These are phyloP conservation scores for Fagopyrum tataricum DNA, from an alignment of 148 eudicot species.

Conservation along the genomic window DNA sequence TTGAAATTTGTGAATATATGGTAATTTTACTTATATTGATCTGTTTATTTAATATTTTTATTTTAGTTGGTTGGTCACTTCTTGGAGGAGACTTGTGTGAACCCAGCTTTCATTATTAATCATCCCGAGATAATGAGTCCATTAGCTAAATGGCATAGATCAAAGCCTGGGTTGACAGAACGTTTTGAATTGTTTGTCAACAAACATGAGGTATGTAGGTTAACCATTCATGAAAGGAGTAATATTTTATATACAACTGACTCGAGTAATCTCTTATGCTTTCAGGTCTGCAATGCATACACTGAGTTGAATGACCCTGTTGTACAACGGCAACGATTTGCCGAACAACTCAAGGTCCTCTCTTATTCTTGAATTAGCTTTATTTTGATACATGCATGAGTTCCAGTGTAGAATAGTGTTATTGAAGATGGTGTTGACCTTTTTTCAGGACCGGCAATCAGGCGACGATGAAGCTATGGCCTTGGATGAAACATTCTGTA, in stretches of 20 bases:
- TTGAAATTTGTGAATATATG: too few relatives aligned
- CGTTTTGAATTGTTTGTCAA: constrained; percentile 81
- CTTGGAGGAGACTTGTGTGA: constrained; percentile 73
- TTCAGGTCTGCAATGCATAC: constrained; percentile 88
- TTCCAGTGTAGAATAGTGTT: not conserved
- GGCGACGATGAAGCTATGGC: constrained; percentile 99
- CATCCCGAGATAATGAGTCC: constrained; percentile 98
- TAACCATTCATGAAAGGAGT: not conserved
- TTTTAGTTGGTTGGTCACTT: constrained; percentile 84
- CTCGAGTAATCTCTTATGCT: not conserved
- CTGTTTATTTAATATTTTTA: constrained; percentile 1
- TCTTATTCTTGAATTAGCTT: not conserved
- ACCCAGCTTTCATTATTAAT: constrained; percentile 76
- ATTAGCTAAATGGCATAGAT: constrained; percentile 92
- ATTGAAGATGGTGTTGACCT: not conserved
- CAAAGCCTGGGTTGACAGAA: constrained; percentile 75
- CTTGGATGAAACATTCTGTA: constrained; percentile 86
- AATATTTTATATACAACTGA: not conserved
- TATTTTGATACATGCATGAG: not conserved
- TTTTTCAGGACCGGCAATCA: constrained; percentile 80
- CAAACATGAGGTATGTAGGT: constrained; percentile 69
- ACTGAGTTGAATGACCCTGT: constrained; percentile 89
- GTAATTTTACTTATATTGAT: too few relatives aligned
- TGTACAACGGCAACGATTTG: constrained; percentile 83
- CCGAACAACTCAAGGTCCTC: constrained; percentile 87